phyloP scores from a whole-genome alignment of 2,329 filamentous ascomycete genomes.

The Fusarium secorum region DNA sequence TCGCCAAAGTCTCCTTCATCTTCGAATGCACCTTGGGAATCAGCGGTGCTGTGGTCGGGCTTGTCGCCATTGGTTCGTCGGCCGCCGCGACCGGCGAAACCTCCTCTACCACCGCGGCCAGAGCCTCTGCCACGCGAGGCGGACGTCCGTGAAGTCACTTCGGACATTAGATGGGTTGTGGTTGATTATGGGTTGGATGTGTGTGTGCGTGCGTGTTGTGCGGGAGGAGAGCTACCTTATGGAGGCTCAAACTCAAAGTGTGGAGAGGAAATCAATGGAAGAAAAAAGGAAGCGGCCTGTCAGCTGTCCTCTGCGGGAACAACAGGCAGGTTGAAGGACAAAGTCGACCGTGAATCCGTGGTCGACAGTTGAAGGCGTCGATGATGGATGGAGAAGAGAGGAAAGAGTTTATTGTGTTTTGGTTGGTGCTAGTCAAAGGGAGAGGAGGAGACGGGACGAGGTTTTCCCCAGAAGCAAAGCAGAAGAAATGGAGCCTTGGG shows the following conservation, averaged over 20 bases:
- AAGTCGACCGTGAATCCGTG: constrained; percentile 45
- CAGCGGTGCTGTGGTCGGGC: constrained; percentile 62
- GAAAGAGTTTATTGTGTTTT: constrained; percentile 25
- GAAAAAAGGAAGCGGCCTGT: constrained; percentile 44
- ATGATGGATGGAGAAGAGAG: constrained; percentile 38
- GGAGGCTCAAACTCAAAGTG: constrained; percentile 40
- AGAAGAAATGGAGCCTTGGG: constrained; percentile 43
- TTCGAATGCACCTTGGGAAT: constrained; percentile 67
- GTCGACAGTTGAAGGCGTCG: constrained; percentile 44
- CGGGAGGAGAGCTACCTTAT: constrained; percentile 42
- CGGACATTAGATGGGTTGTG: constrained; percentile 78
- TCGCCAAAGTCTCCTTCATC: constrained; percentile 91
- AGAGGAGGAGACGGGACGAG: constrained; percentile 47
- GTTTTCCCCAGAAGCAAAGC: constrained; percentile 50
- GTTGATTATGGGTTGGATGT: constrained; percentile 47
- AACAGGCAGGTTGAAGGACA: constrained; percentile 45
- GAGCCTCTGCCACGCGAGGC: constrained; percentile 90
- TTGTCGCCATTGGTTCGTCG: constrained; percentile 80
- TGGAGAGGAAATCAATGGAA: constrained; percentile 43
- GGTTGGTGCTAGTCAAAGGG: constrained; percentile 43
- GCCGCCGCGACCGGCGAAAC: constrained; percentile 75
- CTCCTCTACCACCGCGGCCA: constrained; percentile 83
- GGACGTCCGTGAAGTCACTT: constrained; percentile 85
- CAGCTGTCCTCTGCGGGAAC: constrained; percentile 51
- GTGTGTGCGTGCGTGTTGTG: constrained; percentile 33